Percentiles rank a stretch among this genome's conserved stretches.
Conservation (phyloP, 352 stramenopile genomes). For the Globisporangium rhizosaccharum region DNA sequence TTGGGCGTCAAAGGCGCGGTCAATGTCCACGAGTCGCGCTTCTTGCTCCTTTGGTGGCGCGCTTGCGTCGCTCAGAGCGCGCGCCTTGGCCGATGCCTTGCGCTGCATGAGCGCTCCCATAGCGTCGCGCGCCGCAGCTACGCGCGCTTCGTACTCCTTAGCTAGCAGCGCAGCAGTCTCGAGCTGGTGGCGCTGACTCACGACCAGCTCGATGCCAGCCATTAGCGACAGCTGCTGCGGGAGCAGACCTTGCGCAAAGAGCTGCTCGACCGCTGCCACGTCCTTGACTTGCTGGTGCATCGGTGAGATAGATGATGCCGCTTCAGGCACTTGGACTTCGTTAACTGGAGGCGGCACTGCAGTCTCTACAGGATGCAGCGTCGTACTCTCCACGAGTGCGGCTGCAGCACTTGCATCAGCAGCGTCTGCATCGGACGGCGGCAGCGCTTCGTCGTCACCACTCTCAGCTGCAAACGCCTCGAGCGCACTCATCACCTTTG, state of each 20-base stretch:
- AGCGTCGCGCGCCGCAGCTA: slow-evolving; percentile 18
- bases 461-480: slow-evolving; percentile 2
- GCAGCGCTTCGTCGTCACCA: background rate
- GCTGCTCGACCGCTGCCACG: slow-evolving; percentile 43
- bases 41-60: slow-evolving; percentile 11
- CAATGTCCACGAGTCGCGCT: slow-evolving; percentile 24
- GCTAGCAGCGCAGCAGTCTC: slow-evolving; percentile 37
- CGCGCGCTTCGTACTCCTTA: slow-evolving; percentile 19
- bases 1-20: slow-evolving; percentile 33
- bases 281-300: slow-evolving; percentile 37
- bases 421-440: background rate
- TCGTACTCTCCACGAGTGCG: background rate
- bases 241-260: slow-evolving; percentile 45
- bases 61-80: slow-evolving; percentile 15
- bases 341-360: background rate
- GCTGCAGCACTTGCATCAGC: background rate
- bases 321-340: background rate
- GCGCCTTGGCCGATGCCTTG: slow-evolving; percentile 45
- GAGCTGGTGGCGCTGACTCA: slow-evolving; percentile 45
- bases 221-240: slow-evolving; percentile 48
- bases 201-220: slow-evolving; percentile 46
- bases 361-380: background rate
- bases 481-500: slow-evolving; percentile 19
- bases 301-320: background rate
- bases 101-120: slow-evolving; percentile 39